These are phyloP conservation scores for Dendrobium chrysotoxum DNA, from an alignment of 106 monocot genomes.

Conservation along the genomic window DNA sequence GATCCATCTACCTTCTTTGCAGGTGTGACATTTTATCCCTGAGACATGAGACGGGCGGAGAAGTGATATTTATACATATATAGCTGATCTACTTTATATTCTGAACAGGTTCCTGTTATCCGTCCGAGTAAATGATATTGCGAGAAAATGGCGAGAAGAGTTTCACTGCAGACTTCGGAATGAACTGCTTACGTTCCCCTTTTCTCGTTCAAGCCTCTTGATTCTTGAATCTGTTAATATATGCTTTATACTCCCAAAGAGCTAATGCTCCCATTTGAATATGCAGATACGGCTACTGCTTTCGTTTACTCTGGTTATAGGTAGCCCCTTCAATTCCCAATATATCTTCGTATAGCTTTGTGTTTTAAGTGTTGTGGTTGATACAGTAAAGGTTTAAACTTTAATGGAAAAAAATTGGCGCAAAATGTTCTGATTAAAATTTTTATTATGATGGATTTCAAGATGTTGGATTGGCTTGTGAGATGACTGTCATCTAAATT, in stretches of 20 bases:
- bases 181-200: slow-evolving; percentile 2
- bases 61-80: background rate
- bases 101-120: background rate
- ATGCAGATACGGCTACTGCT: too few species aligned
- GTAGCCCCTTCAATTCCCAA: too few species aligned
- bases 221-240: slow-evolving; percentile 1
- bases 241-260: background rate
- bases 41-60: background rate
- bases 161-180: background rate
- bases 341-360: too few species aligned
- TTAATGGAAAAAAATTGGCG: too few species aligned
- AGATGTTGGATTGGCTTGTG: too few species aligned
- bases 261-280: background rate
- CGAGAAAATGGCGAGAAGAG: slow-evolving; percentile 8
- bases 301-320: too few species aligned
- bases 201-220: background rate
- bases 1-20: background rate
- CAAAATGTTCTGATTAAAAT: too few species aligned
- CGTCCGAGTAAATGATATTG: background rate
- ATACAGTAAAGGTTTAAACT: too few species aligned
- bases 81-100: background rate
- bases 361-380: too few species aligned
- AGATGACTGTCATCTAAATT: too few species aligned
- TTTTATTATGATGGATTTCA: too few species aligned
- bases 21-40: background rate